phyloP scores from a whole-genome alignment of 345 rosid genomes.

The Brassica cretica region DNA sequence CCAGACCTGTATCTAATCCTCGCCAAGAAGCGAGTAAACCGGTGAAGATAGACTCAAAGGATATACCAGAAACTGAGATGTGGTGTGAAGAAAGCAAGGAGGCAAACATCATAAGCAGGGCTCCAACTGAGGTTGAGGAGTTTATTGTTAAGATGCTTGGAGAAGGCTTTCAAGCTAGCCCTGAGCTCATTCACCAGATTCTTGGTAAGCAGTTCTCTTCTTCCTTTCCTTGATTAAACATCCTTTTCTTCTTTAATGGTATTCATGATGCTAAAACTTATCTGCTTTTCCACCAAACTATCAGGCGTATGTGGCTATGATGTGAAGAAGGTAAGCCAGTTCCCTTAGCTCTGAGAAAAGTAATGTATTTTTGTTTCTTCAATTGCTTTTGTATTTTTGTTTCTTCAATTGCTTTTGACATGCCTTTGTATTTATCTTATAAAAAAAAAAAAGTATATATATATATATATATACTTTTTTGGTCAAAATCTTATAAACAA shows the following conservation, averaged over 20 bases:
- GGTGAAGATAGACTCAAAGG: constrained; percentile 46
- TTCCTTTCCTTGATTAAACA: not conserved
- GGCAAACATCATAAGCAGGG: constrained; percentile 20
- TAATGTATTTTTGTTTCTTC: constrained; percentile 5
- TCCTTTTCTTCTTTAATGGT: constrained; percentile 18
- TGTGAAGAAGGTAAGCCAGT: constrained; percentile 46
- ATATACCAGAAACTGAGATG: constrained; percentile 45
- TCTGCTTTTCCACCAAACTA: constrained; percentile 19
- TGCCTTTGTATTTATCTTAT: not conserved
- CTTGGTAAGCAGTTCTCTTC: constrained; percentile 46
- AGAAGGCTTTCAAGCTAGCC: constrained; percentile 58
- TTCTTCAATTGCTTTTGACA: constrained; percentile 22
- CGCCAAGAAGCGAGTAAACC: constrained; percentile 48
- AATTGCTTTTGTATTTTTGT: constrained; percentile 20
- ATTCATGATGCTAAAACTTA: constrained; percentile 28
- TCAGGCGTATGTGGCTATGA: constrained; percentile 59
- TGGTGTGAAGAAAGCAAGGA: constrained; percentile 34
- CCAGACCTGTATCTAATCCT: constrained; percentile 34
- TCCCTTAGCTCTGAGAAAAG: constrained; percentile 15
- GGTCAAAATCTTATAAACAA: not conserved
- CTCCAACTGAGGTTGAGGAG: constrained; percentile 45
- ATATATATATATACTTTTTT: not conserved
- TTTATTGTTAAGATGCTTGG: constrained; percentile 56
- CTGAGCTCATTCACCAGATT: constrained; percentile 47
- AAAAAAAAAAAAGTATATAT: not conserved